Base-by-base conservation (phyloP, 176 grass and related monocot genomes). In the Raddia distichophylla region DNA sequence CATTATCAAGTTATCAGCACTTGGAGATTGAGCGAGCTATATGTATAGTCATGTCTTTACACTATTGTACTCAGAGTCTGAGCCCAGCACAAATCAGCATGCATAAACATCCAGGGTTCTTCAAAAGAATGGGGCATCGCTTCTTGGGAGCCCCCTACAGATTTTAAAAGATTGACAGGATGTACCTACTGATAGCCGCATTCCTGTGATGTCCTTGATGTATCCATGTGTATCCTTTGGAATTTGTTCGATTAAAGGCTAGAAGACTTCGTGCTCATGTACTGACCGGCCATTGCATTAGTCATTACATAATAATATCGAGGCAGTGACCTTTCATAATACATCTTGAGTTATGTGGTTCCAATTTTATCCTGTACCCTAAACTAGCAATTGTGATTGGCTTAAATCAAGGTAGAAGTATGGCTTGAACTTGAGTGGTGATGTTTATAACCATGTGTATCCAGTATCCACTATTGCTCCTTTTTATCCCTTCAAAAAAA, bases 211-310 rank as follows among this genome's bases (percentile, higher is more conserved):
- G 72, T 70, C 69, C 77, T 75, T 71, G 67, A 71, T 81, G 80
- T 70, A 64, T 80, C 63, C 75, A 83, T 89, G 67, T 85, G 81
- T 66, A 65, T 76, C 81, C 9, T 72, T 71, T 68, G 32, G 57
- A 77, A 16, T 55, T 71, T 82, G 9, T 55, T 44, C 18, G 42
- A 70, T 76, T 48, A 76, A 35, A 42, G 47, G 51, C 10, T 40
- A 40, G 37, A 60, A 18, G 18, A 69, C 62, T 68, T 68, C 46
- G n/a, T 76, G 77, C 52, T 57, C 6, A 32, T 81, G 85, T 81
- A 86, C 85, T 60, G 77, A 51, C 18, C 48, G 17, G 0, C 42
- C 3, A 82, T 81, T 53, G 59, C 43, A 60, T 65, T 71, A 35
- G 70, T 67, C 19, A 67, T 51, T 19, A 34, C 18, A 13, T 14